phyloP scores from a whole-genome alignment of 2,329 filamentous ascomycete species.

The Calonectria hawksworthii region DNA sequence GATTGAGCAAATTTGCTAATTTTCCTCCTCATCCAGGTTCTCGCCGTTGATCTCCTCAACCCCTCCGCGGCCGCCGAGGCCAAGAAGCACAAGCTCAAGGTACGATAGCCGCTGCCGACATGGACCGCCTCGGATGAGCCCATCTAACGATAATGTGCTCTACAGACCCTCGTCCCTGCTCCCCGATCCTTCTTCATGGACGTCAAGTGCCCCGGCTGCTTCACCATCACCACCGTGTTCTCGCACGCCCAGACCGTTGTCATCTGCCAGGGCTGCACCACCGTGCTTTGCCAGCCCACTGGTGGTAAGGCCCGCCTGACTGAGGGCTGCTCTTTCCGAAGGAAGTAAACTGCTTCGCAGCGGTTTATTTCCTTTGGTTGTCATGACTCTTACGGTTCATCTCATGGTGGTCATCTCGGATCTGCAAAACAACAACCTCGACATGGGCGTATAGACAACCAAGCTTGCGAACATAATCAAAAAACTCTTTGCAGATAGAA shows the following conservation, averaged over 20 bases:
- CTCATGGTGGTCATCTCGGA: conserved; percentile 69
- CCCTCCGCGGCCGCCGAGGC: conserved; percentile 97
- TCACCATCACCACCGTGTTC: conserved; percentile 99
- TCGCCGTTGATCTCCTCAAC: conserved; percentile 99
- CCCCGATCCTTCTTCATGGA: conserved; percentile 99
- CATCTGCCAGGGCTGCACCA: conserved; percentile 99
- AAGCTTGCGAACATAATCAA: conserved; percentile 59
- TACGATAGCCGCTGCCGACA: conserved; percentile 59
- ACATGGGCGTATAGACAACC: conserved; percentile 65
- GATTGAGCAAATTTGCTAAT: conserved; percentile 61
- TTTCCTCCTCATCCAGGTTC: conserved; percentile 77
- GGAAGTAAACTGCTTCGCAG: conserved; percentile 85
- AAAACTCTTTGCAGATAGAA: conserved; percentile 76
- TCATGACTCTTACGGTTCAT: conserved; percentile 65
- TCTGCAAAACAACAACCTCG: conserved; percentile 68
- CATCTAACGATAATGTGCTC: conserved; percentile 39
- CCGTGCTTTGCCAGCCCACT: conserved; percentile 99
- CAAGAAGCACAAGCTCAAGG: conserved; percentile 99
- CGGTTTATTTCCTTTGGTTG: conserved; percentile 63
- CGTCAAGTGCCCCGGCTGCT: conserved; percentile 99
- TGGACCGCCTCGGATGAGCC: conserved; percentile 30
- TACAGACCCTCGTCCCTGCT: conserved; percentile 90
- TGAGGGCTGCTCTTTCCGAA: conserved; percentile 99
- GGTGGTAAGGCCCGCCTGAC: conserved; percentile 99
- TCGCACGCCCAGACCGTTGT: conserved; percentile 99